Evolutionary conservation across 768 basidiomycete species (phyloP).

Genomic region (Leucocoprinus leucothites): DNA sequence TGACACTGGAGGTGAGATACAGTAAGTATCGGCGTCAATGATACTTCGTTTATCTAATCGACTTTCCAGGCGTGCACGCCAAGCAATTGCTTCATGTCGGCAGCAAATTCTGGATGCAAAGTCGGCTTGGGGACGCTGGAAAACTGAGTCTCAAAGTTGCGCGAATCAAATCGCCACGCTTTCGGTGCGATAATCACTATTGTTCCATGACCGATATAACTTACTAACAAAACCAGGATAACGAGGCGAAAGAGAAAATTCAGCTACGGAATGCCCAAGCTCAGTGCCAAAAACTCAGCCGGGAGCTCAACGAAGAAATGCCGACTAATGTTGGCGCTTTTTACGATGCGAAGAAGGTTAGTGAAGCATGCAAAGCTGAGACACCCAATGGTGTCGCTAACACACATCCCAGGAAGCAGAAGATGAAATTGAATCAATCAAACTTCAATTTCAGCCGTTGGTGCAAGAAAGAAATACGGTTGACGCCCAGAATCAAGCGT

Average conservation of each 20-base stretch:
- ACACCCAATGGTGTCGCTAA: too few species aligned
- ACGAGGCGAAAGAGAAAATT: constrained; percentile 25
- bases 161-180: not conserved
- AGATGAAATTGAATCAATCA: constrained; percentile 43
- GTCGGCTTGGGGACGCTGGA: constrained; percentile 23
- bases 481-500: constrained; percentile 39
- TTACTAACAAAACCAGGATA: constrained; percentile 17
- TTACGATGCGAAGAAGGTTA: constrained; percentile 50
- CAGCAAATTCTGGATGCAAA: constrained; percentile 22
- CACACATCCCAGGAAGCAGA: constrained; percentile 44
- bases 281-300: constrained; percentile 39
- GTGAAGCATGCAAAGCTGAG: constrained; percentile 19
- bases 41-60: not conserved
- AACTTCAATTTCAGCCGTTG: constrained; percentile 49
- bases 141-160: constrained; percentile 23
- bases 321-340: constrained; percentile 60
- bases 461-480: constrained; percentile 41
- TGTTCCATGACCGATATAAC: not conserved
- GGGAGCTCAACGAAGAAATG: constrained; percentile 67
- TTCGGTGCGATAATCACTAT: not conserved
- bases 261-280: constrained; percentile 28
- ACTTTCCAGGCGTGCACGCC: constrained; percentile 27
- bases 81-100: constrained; percentile 29
- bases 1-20: constrained; percentile 45
- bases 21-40: constrained; percentile 29